A percentile compares a stretch with the other conserved stretches of the same genome.
Conservation (phyloP, 176 grass and related monocot species). For the Zea luxurians region DNA sequence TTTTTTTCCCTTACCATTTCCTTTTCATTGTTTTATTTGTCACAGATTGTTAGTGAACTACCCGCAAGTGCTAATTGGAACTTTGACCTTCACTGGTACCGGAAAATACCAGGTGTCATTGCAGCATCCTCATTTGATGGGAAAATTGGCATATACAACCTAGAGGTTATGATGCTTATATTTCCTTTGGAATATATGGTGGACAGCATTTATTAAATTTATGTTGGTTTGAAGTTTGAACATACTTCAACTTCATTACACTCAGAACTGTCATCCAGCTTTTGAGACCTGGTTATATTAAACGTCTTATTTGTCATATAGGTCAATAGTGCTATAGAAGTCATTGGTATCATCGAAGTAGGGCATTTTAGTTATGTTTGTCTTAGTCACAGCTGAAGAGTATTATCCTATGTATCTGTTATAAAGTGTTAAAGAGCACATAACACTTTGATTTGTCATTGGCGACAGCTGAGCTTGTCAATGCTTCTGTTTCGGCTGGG, state of each 20-base stretch:
- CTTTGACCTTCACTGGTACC: slow-evolving; percentile 97
- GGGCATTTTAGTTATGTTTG: neutral
- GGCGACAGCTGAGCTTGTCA: neutral
- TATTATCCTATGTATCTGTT: neutral
- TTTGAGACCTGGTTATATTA: neutral
- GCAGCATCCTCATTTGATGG: slow-evolving; percentile 94
- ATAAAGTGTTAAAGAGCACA: neutral
- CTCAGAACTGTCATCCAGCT: neutral
- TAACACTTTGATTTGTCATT: neutral
- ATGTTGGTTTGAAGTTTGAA: neutral
- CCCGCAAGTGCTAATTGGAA: slow-evolving; percentile 91
- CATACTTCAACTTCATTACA: neutral
- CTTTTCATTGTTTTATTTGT: slow-evolving; percentile 28
- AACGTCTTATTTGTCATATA: neutral
- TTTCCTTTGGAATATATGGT: neutral
- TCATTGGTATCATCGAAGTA: neutral
- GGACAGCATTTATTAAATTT: neutral
- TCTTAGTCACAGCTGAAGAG: neutral
- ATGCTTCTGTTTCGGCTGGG: neutral
- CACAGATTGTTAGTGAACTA: slow-evolving; percentile 89
- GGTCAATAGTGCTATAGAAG: neutral
- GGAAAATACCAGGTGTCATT: slow-evolving; percentile 87
- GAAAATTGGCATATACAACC: slow-evolving; percentile 91
- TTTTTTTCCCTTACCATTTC: slow-evolving; percentile 21
- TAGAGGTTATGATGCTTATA: slow-evolving; percentile 59